Evolutionary conservation across 1,284 basidiomycete species (phyloP).

Genomic region (Ustilago trichophora): DNA sequence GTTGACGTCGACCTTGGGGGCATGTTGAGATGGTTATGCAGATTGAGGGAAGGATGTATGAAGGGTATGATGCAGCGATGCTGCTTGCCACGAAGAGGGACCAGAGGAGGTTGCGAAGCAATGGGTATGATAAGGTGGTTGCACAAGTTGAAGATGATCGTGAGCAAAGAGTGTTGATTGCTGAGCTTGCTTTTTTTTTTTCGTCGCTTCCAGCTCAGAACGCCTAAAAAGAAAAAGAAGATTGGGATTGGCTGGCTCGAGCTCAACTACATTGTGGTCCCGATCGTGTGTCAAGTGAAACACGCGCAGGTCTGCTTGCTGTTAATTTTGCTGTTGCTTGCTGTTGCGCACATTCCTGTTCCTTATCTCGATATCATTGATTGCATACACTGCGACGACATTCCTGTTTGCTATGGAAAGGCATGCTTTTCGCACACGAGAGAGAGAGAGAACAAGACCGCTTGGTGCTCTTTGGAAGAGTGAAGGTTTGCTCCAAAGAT

Average conservation of each 20-base stretch:
- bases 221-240: too few relatives aligned
- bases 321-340: too few relatives aligned
- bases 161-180: too few relatives aligned
- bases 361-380: too few relatives aligned
- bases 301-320: too few relatives aligned
- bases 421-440: too few relatives aligned
- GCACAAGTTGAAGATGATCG: too few relatives aligned
- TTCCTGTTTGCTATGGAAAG: not conserved
- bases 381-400: too few relatives aligned
- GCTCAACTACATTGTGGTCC: not conserved
- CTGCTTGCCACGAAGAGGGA: conserved; percentile 1
- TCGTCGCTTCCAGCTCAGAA: conserved; percentile 1
- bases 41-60: not conserved
- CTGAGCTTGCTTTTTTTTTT: not conserved
- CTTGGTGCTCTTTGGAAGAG: too few relatives aligned
- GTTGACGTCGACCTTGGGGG: conserved; percentile 71
- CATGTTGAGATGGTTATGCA: conserved; percentile 62
- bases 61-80: conserved; percentile 14
- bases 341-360: not conserved
- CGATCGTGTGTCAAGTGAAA: conserved; percentile 12
- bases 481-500: too few relatives aligned
- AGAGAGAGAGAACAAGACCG: too few relatives aligned
- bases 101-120: not conserved
- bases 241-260: conserved; percentile 23
- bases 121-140: conserved; percentile 1